Evolutionary conservation across 148 eudicot species (phyloP), one percentile per base, ranked within the genome.

Genomic region (Rhododendron simsii): DNA sequence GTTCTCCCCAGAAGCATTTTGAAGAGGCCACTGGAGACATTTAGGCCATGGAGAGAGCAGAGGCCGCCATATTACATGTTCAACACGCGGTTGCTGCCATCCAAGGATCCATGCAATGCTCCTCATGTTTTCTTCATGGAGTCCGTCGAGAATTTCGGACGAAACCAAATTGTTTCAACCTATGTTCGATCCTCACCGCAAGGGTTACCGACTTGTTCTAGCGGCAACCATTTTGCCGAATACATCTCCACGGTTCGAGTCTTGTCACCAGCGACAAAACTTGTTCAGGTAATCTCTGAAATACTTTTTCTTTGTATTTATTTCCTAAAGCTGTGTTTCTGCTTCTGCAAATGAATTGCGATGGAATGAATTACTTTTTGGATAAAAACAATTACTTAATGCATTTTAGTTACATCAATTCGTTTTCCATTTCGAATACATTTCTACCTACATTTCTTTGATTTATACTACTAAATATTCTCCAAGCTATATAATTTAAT

Each of bases 1-100:
- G 33, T 90, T 9, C 9, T 86, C 63, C 87, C 88, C 4, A 20
- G 85, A 81, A 89, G 81, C 76, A n/a, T 51, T 18, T 28, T 86
- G 16, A 83, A 86, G 78, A 21, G 35, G 35, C 89, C 89, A 2
- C 73, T 88, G 7, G 86, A 85, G 77, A 88, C 90, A 2, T 88
- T 88, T 50, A 11, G 51, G 61, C 20, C 87, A 2, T 88, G 90
- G 90, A 0, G 0, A 21, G 13, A 0, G 16, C 47, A 80, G 1
- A 37, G 2, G 5, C 87, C 79, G 7, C 26, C 65, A 59, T 59
- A 3, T 59, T 59, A 59, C 65, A 20, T 59, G 87, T 85, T 88
- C 81, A 78, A 88, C 84, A 86, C 41, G 3, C 33, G 16, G 7
- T 35, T 80, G 88, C 84, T 61, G 15, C 75, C 83, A 3, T 16